phyloP scores from a whole-genome alignment of 2,329 filamentous ascomycete species.

The Talaromyces islandicus region DNA sequence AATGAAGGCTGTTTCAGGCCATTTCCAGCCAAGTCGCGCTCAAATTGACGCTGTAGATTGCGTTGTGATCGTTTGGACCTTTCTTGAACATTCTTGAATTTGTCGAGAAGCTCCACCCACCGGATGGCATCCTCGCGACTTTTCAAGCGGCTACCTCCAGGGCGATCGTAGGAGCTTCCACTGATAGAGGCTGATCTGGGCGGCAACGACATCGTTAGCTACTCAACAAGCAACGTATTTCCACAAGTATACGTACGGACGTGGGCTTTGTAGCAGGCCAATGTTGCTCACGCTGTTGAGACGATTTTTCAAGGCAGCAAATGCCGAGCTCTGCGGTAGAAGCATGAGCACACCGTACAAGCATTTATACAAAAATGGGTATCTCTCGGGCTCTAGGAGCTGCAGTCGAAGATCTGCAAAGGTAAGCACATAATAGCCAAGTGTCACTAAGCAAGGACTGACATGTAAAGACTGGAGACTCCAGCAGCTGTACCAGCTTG shows the following conservation, averaged over 20 bases:
- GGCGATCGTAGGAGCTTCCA: constrained; percentile 58
- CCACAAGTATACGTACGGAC: constrained; percentile 57
- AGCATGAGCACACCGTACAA: constrained; percentile 96
- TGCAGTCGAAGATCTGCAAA: constrained; percentile 79
- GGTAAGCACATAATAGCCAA: constrained; percentile 13
- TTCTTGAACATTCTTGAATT: constrained; percentile 89
- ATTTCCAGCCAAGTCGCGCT: constrained; percentile 47
- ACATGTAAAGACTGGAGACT: constrained; percentile 98
- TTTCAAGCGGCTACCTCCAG: constrained; percentile 65
- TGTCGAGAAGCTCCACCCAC: constrained; percentile 89
- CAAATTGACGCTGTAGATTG: constrained; percentile 39
- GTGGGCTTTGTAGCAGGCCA: constrained; percentile 78
- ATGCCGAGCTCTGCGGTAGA: constrained; percentile 94
- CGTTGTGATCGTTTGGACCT: constrained; percentile 67
- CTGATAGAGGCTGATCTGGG: constrained; percentile 22
- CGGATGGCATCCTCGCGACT: constrained; percentile 79
- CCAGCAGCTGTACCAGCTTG: constrained; percentile 91
- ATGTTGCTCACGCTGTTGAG: constrained; percentile 97
- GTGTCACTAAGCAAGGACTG: constrained; percentile 27
- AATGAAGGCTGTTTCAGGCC: constrained; percentile 29
- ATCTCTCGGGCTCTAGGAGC: constrained; percentile 88
- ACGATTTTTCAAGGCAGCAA: constrained; percentile 91
- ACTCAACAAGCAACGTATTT: not conserved
- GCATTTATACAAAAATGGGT: constrained; percentile 94
- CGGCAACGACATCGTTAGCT: not conserved